Evolutionary conservation across 495 filamentous ascomycete genomes (phyloP).

Genomic region (Penicillium flavigenum): DNA sequence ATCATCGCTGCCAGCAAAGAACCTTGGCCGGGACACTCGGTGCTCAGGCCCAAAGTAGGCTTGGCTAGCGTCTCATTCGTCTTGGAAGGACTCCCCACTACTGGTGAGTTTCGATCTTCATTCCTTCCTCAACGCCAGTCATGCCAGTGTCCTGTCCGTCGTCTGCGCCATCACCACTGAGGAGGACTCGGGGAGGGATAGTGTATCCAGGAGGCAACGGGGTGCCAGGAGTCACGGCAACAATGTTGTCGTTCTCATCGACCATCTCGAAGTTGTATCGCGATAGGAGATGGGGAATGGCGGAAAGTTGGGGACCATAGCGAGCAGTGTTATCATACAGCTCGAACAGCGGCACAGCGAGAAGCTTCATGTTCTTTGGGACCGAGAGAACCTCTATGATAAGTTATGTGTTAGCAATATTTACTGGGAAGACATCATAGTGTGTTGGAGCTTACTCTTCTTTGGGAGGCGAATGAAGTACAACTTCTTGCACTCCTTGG

Average conservation of each 20-base stretch:
- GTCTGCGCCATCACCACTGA: conserved; percentile 55
- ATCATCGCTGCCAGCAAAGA: background rate
- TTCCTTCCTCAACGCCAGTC: conserved; percentile 34
- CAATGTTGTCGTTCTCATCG: conserved; percentile 88
- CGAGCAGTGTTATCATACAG: conserved; percentile 94
- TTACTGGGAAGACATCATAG: background rate
- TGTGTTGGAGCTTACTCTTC: conserved; percentile 65
- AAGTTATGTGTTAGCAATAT: conserved; percentile 14
- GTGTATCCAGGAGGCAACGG: conserved; percentile 44
- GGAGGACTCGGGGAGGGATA: conserved; percentile 69
- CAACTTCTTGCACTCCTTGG: conserved; percentile 99
- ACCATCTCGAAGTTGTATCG: conserved; percentile 98
- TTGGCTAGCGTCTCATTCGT: background rate
- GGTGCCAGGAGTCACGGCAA: conserved; percentile 77
- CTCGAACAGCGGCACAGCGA: conserved; percentile 95
- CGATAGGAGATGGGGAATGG: conserved; percentile 90
- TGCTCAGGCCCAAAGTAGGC: background rate
- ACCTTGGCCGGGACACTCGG: background rate
- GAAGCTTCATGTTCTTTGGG: conserved; percentile 99
- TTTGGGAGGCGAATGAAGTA: conserved; percentile 93
- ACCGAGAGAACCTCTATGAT: conserved; percentile 86
- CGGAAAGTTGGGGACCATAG: conserved; percentile 93
- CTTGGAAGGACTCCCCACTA: conserved; percentile 2
- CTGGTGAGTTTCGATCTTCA: conserved; percentile 25
- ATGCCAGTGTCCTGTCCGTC: conserved; percentile 46